Base-by-base conservation (phyloP, 1,284 basidiomycete genomes). In the Coriolopsis trogii region DNA sequence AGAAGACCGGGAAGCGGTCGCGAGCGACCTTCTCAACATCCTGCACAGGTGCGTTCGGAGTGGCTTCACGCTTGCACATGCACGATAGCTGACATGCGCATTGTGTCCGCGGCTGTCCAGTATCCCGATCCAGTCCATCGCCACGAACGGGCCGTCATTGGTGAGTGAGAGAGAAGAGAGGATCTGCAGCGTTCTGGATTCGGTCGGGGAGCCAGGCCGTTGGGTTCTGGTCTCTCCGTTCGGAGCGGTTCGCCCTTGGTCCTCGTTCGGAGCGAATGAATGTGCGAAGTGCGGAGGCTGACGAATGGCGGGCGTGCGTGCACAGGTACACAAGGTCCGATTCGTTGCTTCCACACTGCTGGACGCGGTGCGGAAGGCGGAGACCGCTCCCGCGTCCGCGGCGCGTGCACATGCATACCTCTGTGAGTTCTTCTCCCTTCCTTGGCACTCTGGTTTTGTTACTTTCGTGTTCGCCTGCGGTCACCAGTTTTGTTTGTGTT, bases 111-210 rank as follows among this genome's bases (percentile, higher is more conserved):
- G 30, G 30, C 24, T 38, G 31, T 60, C 41, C 60, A 91, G 89
- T 64, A 93, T 94, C 61, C 91, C 91, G 6, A 93, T 94, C 53
- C 91, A 93, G 68, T 91, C 89, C 21, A 93, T 94, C 61, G 91
- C 92, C 8, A 92, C 91, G 40, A 95, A 94, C 66, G 90, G 89
- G 9, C 85, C 88, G 3, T 89, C 86, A 53, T 71, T 91, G 72
- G 89, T 87, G 56, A 67, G 79, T 61, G 30, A n/a, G n/a, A n/a
- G 50, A 51, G 45, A 42, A 23, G 49, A 38, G 43, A 37, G n/a
- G n/a, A n/a, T n/a, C n/a, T n/a, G n/a, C n/a, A n/a, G n/a, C n/a
- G n/a, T n/a, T n/a, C n/a, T n/a, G n/a, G n/a, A n/a, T n/a, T n/a
- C n/a, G n/a, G n/a, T n/a, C n/a, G n/a, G n/a, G n/a, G n/a, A n/a